A percentile compares a stretch with the other conserved stretches of the same genome.
phyloP scores from a whole-genome alignment of 352 stramenopile species.

The Peronospora destructor region DNA sequence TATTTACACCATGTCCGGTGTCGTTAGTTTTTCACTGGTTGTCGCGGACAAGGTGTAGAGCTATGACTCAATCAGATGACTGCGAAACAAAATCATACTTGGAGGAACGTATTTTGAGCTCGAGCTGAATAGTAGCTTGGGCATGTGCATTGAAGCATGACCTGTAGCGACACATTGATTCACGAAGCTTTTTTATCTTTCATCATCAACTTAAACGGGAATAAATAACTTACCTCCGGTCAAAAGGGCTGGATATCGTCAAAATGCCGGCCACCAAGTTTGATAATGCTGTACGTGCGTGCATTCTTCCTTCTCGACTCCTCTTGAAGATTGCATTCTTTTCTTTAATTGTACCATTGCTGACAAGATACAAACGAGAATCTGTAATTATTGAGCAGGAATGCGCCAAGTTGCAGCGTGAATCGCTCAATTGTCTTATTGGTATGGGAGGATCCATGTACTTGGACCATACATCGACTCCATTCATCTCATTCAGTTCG shows the following conservation, averaged over 20 bases:
- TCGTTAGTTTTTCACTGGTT: constrained; percentile 75
- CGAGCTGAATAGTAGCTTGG: no score
- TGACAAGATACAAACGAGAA: background rate
- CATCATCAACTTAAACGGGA: no score
- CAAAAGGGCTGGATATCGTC: no score
- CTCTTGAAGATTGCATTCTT: background rate
- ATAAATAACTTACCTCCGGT: no score
- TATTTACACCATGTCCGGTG: constrained; percentile 73
- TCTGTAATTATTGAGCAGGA: constrained; percentile 28
- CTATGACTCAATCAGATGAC: no score
- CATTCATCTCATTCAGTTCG: background rate
- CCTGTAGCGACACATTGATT: no score
- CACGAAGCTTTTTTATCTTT: no score
- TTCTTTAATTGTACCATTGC: background rate
- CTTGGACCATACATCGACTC: background rate
- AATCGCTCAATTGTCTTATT: constrained; percentile 64
- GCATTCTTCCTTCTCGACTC: background rate
- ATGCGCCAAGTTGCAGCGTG: constrained; percentile 56
- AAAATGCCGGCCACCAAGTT: constrained; percentile 33
- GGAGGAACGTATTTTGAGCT: no score
- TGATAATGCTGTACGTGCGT: constrained; percentile 33
- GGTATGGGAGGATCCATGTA: constrained; percentile 20
- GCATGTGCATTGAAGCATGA: no score
- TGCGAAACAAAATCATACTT: no score
- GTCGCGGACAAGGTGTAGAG: constrained; percentile 25